Conservation (phyloP, 345 rosid species). For the Melaleuca alternifolia region DNA sequence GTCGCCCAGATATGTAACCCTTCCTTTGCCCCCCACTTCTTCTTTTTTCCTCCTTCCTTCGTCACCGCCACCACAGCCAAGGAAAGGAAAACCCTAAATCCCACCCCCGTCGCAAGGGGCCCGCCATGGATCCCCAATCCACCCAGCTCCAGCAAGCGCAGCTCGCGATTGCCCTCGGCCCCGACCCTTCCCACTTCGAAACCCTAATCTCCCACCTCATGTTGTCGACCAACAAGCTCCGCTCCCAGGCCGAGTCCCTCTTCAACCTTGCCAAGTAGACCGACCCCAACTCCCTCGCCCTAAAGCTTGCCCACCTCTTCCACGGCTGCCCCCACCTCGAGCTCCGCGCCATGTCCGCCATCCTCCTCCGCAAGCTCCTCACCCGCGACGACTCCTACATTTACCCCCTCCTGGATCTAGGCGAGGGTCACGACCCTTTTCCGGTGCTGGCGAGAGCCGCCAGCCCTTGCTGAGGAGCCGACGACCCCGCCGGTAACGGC, state of each 20-base stretch:
- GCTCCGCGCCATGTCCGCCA: conserved; percentile 88
- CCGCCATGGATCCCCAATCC: conserved; percentile 70
- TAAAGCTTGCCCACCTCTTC: conserved; percentile 78
- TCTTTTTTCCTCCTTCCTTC: background rate
- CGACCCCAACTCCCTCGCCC: conserved; percentile 75
- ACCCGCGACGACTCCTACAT: conserved; percentile 85
- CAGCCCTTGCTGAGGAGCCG: background rate
- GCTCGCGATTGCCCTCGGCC: conserved; percentile 70
- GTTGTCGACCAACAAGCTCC: conserved; percentile 91
- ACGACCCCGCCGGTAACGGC: too few species aligned
- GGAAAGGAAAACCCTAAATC: background rate
- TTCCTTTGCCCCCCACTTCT: background rate
- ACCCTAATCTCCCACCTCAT: conserved; percentile 75
- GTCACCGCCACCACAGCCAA: background rate
- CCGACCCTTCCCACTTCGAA: conserved; percentile 80
- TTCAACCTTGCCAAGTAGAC: conserved; percentile 87
- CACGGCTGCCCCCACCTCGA: conserved; percentile 67
- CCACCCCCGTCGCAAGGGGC: background rate
- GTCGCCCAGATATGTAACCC: too few species aligned
- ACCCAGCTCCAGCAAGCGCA: conserved; percentile 74
- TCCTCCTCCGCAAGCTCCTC: conserved; percentile 86
- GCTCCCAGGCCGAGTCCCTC: conserved; percentile 74
- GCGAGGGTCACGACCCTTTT: too few species aligned
- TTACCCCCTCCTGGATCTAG: conserved; percentile 92
- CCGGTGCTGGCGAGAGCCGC: background rate